These are phyloP conservation scores for Urostyla sp. DNA, from an alignment of 73 alveolate species.

Conservation along the genomic window DNA sequence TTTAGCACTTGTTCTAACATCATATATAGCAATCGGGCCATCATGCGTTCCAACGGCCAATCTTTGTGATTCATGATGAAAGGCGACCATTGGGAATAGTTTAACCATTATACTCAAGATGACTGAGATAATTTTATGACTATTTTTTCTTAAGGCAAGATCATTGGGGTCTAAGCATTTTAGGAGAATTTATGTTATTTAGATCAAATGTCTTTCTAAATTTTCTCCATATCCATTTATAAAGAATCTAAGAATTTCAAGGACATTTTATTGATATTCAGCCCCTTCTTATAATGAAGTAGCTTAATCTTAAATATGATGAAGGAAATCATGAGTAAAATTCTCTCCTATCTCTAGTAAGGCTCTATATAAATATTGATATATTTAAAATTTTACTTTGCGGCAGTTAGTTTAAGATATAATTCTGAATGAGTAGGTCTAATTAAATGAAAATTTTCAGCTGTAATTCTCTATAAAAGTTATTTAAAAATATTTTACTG, in stretches of 20 bases:
- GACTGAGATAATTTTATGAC: conserved; percentile 52
- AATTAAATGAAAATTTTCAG: conserved; percentile 53
- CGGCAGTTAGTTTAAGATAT: conserved; percentile 58
- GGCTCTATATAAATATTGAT: conserved; percentile 27
- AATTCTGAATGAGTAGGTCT: conserved; percentile 60
- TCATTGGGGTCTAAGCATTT: conserved; percentile 76
- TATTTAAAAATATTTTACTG: conserved; percentile 10
- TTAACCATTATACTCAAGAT: conserved; percentile 81
- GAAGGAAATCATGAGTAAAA: conserved; percentile 52
- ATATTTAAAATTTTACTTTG: conserved; percentile 21
- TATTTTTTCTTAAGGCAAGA: conserved; percentile 66
- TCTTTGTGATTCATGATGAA: conserved; percentile 87
- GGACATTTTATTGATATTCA: conserved; percentile 55
- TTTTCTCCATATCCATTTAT: conserved; percentile 52
- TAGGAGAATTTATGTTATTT: conserved; percentile 61
- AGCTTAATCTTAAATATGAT: conserved; percentile 53
- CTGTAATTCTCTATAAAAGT: conserved; percentile 39
- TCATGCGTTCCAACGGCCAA: conserved; percentile 92
- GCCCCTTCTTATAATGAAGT: conserved; percentile 45
- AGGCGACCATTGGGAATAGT: conserved; percentile 94
- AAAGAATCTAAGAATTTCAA: conserved; percentile 58
- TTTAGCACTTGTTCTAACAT: conserved; percentile 84
- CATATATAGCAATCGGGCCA: conserved; percentile 90
- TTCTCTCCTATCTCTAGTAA: conserved; percentile 69
- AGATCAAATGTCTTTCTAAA: conserved; percentile 59